Percentiles rank a stretch among this genome's conserved stretches.
Conservation (phyloP, 2,329 filamentous ascomycete genomes). For the Fusarium sulawesiense region DNA sequence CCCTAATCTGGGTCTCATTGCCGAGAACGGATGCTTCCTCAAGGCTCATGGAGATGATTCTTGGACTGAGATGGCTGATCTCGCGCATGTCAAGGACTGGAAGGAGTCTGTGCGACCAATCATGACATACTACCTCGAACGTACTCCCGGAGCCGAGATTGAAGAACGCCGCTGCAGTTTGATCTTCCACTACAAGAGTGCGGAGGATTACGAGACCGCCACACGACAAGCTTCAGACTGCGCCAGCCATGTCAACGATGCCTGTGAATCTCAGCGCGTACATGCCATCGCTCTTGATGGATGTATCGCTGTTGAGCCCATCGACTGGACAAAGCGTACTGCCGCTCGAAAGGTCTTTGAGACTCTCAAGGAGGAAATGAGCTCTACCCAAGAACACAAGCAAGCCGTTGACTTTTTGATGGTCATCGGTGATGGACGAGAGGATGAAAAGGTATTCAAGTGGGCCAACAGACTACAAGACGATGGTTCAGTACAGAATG, state of each 20-base stretch:
- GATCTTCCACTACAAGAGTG: constrained; percentile 88
- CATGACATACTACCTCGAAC: constrained; percentile 88
- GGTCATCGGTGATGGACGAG: constrained; percentile 89
- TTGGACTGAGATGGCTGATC: constrained; percentile 84
- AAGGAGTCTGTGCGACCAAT: constrained; percentile 86
- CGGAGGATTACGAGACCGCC: constrained; percentile 80
- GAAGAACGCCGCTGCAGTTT: constrained; percentile 93
- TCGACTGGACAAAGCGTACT: constrained; percentile 88
- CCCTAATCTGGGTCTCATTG: constrained; percentile 86
- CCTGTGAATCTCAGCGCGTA: constrained; percentile 84
- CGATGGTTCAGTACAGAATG: constrained; percentile 70
- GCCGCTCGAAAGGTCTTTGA: constrained; percentile 81
- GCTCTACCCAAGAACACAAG: constrained; percentile 45
- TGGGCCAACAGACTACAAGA: constrained; percentile 86
- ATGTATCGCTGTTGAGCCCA: constrained; percentile 84
- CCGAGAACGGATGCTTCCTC: constrained; percentile 94
- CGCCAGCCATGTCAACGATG: constrained; percentile 94
- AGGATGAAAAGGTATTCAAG: constrained; percentile 92
- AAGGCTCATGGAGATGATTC: constrained; percentile 74
- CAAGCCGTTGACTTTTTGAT: constrained; percentile 83
- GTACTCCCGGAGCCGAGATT: constrained; percentile 86
- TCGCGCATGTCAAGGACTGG: constrained; percentile 77
- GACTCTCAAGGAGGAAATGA: constrained; percentile 59
- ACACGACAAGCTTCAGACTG: constrained; percentile 87
- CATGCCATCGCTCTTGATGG: constrained; percentile 85